Percentiles rank a stretch among this genome's conserved stretches.
Conservation (phyloP, 495 filamentous ascomycete genomes). For the Aspergillus bertholletiae region DNA sequence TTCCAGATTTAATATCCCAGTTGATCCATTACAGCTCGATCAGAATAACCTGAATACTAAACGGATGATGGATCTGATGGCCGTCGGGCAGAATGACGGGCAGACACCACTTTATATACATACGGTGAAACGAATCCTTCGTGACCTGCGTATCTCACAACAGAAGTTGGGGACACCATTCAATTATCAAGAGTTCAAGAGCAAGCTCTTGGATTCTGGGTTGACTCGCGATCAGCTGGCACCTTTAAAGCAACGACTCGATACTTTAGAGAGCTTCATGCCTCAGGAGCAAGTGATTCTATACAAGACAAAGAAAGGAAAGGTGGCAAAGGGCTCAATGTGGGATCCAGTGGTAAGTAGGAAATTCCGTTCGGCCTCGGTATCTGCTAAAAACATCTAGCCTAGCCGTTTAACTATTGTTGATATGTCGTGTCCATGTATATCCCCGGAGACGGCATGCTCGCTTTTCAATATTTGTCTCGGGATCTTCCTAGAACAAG, state of each 20-base stretch:
- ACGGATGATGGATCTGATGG: slow-evolving; percentile 68
- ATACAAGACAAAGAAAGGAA: neutral
- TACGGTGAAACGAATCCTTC: slow-evolving; percentile 53
- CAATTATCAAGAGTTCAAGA: slow-evolving; percentile 51
- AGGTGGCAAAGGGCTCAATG: too few relatives aligned
- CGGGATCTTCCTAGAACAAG: slow-evolving; percentile 55
- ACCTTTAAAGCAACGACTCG: slow-evolving; percentile 53
- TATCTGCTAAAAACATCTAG: slow-evolving; percentile 17
- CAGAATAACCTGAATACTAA: slow-evolving; percentile 58
- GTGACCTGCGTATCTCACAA: slow-evolving; percentile 51
- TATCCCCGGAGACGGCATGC: slow-evolving; percentile 63
- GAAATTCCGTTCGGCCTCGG: too few relatives aligned
- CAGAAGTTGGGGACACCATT: slow-evolving; percentile 38
- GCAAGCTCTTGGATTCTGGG: slow-evolving; percentile 25
- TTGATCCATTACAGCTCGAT: slow-evolving; percentile 54
- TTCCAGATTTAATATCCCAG: slow-evolving; percentile 36
- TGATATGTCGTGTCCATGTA: slow-evolving; percentile 70
- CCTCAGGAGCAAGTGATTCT: slow-evolving; percentile 16
- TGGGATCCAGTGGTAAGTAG: slow-evolving; percentile 10
- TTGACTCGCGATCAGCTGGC: slow-evolving; percentile 43
- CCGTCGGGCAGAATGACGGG: slow-evolving; percentile 43
- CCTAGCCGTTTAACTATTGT: slow-evolving; percentile 64
- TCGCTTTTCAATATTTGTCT: slow-evolving; percentile 67
- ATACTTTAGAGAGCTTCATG: slow-evolving; percentile 58
- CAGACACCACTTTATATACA: slow-evolving; percentile 61